Base-by-base conservation (phyloP, 1,284 basidiomycete species). In the Trichosporon faecale region DNA sequence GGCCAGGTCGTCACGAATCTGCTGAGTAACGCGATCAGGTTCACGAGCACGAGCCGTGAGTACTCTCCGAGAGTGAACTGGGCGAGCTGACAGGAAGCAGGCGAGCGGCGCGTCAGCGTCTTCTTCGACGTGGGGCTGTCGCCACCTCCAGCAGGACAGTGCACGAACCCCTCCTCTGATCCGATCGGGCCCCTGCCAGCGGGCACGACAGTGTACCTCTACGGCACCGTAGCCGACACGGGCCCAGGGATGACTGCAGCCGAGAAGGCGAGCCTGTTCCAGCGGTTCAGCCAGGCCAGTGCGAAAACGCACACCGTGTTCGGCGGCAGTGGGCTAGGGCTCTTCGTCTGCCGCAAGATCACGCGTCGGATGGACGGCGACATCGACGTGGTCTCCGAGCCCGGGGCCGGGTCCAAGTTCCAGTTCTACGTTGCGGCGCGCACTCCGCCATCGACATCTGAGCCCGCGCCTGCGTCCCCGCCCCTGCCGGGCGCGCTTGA, bases 1-100 rank as follows among this genome's bases (percentile, higher is more conserved):
- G 78, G 78, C 1, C 82, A 84, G 71, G 77, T 83, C 8, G 71
- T 76, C 4, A 82, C 80, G 33, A 84, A 84, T 66, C 73, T 84
- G 0, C 65, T 83, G 12, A 77, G 79, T 14, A 84, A 84, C 68
- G 78, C 78, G 21, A 80, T 82, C 40, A 73, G 79, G 14, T 83
- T 82, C 68, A 81, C 79, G 5, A 71, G 77, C 7, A 77, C 72
- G 21, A 77, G 77, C 37, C 66, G 75, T 73, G 66, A 71, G 76
- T 71, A 25, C 16, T 8, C 11, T 3, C 25, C 3, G 49, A 67
- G 57, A 64, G 67, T 66, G 66, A 14, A 14, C 69, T n/a, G 44
- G 55, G 21, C 16, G 21, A 2, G 37, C 63, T 64, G 25, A 57
- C 67, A 69, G 72, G 68, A 3, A 69, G 77, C 29, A 75, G 79